Evolutionary conservation across 257 asterid genomes (phyloP), one percentile per base, ranked within the genome.

Genomic region (Solanum paucissectum): DNA sequence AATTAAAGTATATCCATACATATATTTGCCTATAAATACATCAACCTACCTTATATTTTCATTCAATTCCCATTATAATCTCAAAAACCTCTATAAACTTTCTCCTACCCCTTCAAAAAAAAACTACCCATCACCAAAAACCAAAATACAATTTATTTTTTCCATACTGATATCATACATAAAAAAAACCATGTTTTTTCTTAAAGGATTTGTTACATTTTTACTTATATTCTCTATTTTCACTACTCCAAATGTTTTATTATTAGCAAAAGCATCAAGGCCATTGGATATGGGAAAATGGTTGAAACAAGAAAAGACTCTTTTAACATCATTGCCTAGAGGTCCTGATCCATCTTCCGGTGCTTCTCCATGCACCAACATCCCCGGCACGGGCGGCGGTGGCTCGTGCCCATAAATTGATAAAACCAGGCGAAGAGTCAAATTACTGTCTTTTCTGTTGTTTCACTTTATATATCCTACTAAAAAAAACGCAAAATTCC

Each of bases 361-460:
- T 55, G 34, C 89, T 62, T 87, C 89, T 38, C 86, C 86, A 6
- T 87, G 89, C 86, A 87, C 89, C 58, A 42, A 87, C 66, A 79
- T 87, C 27, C 81, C 79, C 68, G 86, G 86, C 18, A 3, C 8
- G 0, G 86, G 89, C 14, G 12, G 42, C 20, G 12, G 29, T 7
- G 86, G 86, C 66, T 66, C 87, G 21, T 87, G 89, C 52, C 85
- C 86, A 1, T 87, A 13, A 79, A 23, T 32, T 29, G 27, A 12
- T 13, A 42, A 23, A 68, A 68, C 1, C 11, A 33, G 27, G 12
- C 20, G 20, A 74, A 3, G 33, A 36, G 18, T 73, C 82, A 34
- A 34, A 73, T 73, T 34, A 34, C 81, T 34, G 16, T 37, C n/a
- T 25, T 16, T 71, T 72, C 14, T 72, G 0, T 33, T 20, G 25